phyloP scores from a whole-genome alignment of 2,329 filamentous ascomycete species.

The Xylaria sp. region DNA sequence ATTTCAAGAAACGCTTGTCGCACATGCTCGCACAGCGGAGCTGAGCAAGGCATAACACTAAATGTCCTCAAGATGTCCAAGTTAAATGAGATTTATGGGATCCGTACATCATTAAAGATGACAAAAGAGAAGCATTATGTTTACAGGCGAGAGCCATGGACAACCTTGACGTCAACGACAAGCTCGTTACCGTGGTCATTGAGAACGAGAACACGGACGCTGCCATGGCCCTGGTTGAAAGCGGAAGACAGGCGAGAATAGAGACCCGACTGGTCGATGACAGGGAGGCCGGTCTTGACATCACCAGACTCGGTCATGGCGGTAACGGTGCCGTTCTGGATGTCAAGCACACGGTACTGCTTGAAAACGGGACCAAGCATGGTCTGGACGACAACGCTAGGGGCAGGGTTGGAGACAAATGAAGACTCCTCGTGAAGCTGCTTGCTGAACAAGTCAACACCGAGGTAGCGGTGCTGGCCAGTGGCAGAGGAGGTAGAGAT shows the following conservation, averaged over 20 bases:
- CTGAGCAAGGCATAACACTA: slow-evolving; percentile 40
- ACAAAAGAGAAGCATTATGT: slow-evolving; percentile 30
- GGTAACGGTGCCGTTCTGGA: slow-evolving; percentile 84
- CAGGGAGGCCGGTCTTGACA: slow-evolving; percentile 93
- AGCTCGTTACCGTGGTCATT: slow-evolving; percentile 93
- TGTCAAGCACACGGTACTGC: slow-evolving; percentile 99
- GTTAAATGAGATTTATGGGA: slow-evolving; percentile 46
- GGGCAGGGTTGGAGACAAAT: slow-evolving; percentile 96
- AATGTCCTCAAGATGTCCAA: slow-evolving; percentile 39
- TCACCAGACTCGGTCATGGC: slow-evolving; percentile 99
- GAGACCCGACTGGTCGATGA: slow-evolving; percentile 95
- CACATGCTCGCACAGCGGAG: slow-evolving; percentile 43
- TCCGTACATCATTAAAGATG: slow-evolving; percentile 45
- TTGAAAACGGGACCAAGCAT: slow-evolving; percentile 99
- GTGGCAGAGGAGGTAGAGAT: slow-evolving; percentile 98
- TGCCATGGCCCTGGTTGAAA: slow-evolving; percentile 92
- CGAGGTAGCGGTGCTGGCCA: slow-evolving; percentile 99
- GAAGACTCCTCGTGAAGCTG: slow-evolving; percentile 98
- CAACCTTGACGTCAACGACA: slow-evolving; percentile 98
- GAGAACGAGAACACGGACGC: slow-evolving; percentile 94
- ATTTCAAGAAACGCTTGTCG: slow-evolving; percentile 37
- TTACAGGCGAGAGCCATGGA: slow-evolving; percentile 81
- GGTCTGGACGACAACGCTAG: slow-evolving; percentile 97
- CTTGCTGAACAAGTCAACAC: slow-evolving; percentile 99
- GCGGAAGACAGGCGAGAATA: slow-evolving; percentile 82